Percentiles rank a stretch among this genome's conserved stretches.
Evolutionary conservation across 2,329 filamentous ascomycete genomes (phyloP).

Genomic region (Colletotrichum eleusines): DNA sequence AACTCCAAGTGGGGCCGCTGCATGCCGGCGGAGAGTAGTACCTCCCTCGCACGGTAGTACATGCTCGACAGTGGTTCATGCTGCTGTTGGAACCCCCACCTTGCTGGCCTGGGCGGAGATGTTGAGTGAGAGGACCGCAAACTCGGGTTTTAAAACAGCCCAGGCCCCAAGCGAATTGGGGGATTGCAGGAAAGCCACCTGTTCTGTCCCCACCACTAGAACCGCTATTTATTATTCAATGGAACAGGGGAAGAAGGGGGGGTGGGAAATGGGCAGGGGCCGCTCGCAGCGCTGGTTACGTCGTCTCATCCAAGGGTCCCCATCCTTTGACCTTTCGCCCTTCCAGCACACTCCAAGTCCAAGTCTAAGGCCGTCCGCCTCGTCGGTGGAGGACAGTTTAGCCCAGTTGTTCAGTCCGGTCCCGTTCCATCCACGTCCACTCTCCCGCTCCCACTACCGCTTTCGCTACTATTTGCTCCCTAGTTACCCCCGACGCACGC

Average conservation of each 20-base stretch:
- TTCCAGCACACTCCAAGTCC: neutral
- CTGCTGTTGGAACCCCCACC: neutral
- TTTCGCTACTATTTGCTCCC: conserved; percentile 16
- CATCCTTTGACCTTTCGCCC: conserved; percentile 3
- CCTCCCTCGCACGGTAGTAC: neutral
- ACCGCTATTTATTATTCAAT: conserved; percentile 33
- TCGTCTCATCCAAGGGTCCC: conserved; percentile 33
- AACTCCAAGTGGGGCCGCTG: conserved; percentile 6
- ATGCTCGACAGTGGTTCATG: neutral
- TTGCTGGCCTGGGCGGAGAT: neutral
- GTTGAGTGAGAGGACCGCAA: conserved; percentile 10
- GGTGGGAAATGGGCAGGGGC: conserved; percentile 1
- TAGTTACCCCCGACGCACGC: neutral
- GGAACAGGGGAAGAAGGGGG: conserved; percentile 13
- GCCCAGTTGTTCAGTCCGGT: conserved; percentile 14
- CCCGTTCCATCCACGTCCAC: conserved; percentile 5
- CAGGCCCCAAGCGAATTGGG: conserved; percentile 30
- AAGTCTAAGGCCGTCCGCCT: neutral
- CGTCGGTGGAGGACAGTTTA: conserved; percentile 3
- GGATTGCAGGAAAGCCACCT: conserved; percentile 22
- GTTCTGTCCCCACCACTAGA: conserved; percentile 18
- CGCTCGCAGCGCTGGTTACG: conserved; percentile 22
- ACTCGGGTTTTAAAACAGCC: conserved; percentile 28
- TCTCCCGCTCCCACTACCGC: conserved; percentile 11
- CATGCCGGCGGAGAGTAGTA: neutral